Evolutionary conservation across 2,329 filamentous ascomycete genomes (phyloP), one percentile per base, ranked within the genome.

Genomic region (Thielaviopsis euricoi): DNA sequence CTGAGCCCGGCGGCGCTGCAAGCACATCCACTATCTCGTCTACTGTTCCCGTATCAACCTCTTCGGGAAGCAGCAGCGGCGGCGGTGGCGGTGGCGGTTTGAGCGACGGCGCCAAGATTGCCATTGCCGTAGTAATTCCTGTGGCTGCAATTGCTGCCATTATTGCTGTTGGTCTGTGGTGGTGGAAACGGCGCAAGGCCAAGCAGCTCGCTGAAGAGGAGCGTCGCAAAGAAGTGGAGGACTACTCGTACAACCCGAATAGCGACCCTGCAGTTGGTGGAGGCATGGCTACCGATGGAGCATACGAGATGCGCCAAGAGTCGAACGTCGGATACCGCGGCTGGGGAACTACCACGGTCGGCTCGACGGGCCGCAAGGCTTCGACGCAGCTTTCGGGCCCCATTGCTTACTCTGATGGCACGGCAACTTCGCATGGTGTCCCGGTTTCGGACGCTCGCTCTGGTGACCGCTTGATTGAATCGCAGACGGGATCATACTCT

Each of bases 181-280:
- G 91, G 66, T 98, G 89, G 89, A 83, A 87, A 67, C 89, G 83
- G 73, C 85, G 89, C 62, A 95, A 94, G 73, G 83, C 87, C 65
- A 82, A 84, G 62, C 93, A 89, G 74, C 81, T 82, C 62, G 86
- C 85, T 15, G 89, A 93, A 67, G 93, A 96, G 68, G 82, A 90
- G 65, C 82, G 93, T 55, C 82, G 90, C 62, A 96, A 96, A 73
- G 93, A 98, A 71, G 89, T 96, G 12, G 91, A 97, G 69, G 93
- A 97, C 67, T 97, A 97, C 68, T 85, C 87, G 33, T 97, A 90
- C 75, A 97, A 97, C 69, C 93, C 93, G n/a, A 97, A 97, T 71
- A 85, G 89, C 61, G 90, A 96, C 67, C 89, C 90, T 0, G 89
- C 86, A 0, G 76, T 95, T 13, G 79, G 73, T 6, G 73, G 73